These are phyloP conservation scores for Acidiella bohemica DNA, from an alignment of 495 filamentous ascomycete species.

Conservation along the genomic window DNA sequence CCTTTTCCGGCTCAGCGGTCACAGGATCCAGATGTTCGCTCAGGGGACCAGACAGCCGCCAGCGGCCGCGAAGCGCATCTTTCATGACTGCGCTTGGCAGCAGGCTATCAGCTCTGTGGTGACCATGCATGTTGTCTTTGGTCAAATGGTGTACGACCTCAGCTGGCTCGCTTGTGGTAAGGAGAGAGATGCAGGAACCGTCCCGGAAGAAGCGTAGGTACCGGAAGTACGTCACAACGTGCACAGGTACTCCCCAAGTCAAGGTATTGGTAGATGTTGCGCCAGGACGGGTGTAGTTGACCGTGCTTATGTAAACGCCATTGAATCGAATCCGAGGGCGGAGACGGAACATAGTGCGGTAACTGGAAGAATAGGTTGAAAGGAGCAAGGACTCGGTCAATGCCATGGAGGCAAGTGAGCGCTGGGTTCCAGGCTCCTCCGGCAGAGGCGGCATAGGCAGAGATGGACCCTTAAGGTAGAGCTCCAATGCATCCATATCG, in stretches of 20 bases:
- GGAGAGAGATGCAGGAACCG: slow-evolving; percentile 63
- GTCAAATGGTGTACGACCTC: slow-evolving; percentile 62
- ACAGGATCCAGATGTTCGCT: background rate
- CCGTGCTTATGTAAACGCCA: slow-evolving; percentile 88
- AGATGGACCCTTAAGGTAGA: too few relatives aligned
- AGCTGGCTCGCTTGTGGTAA: slow-evolving; percentile 64
- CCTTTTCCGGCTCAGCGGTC: slow-evolving; percentile 30
- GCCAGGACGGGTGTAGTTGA: slow-evolving; percentile 83
- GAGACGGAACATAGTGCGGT: slow-evolving; percentile 51
- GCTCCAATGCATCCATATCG: slow-evolving; percentile 9
- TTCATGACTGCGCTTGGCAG: slow-evolving; percentile 40
- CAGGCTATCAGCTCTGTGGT: slow-evolving; percentile 25
- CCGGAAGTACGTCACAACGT: slow-evolving; percentile 95
- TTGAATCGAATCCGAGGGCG: slow-evolving; percentile 86
- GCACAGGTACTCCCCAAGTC: slow-evolving; percentile 70
- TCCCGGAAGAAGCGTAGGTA: slow-evolving; percentile 92
- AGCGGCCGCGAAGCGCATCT: slow-evolving; percentile 46
- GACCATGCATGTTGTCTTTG: slow-evolving; percentile 29
- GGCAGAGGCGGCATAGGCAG: background rate
- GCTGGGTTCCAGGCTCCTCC: slow-evolving; percentile 1
- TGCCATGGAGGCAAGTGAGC: slow-evolving; percentile 7
- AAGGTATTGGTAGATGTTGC: slow-evolving; percentile 43
- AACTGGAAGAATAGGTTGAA: slow-evolving; percentile 15
- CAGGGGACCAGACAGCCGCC: slow-evolving; percentile 39
- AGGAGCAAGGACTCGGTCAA: slow-evolving; percentile 15